These are phyloP conservation scores for Ochromonas danica DNA, from an alignment of 108 stramenopile genomes.

Conservation along the genomic window DNA sequence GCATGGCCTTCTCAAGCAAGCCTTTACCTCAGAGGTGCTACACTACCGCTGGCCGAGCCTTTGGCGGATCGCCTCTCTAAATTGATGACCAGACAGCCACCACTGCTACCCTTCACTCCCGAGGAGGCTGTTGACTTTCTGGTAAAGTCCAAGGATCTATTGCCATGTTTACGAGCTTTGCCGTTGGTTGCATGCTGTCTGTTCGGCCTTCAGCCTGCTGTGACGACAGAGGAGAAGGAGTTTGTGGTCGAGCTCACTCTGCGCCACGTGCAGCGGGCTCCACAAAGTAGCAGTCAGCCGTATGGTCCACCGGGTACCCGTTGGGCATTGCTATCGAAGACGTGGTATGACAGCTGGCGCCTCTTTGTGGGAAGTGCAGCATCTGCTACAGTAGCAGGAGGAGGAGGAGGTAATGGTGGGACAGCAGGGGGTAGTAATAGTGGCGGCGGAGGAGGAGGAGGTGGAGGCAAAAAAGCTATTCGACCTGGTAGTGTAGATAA, in stretches of 20 bases:
- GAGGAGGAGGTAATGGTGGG: not conserved
- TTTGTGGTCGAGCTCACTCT: not conserved
- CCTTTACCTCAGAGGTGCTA: too few relatives aligned
- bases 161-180: not conserved
- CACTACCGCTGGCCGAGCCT: too few relatives aligned
- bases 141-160: too few relatives aligned
- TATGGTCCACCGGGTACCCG: not conserved
- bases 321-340: not conserved
- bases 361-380: not conserved
- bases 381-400: not conserved
- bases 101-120: too few relatives aligned
- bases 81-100: too few relatives aligned
- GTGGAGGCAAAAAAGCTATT: too few relatives aligned
- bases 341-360: conserved; percentile 12
- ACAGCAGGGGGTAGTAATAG: not conserved
- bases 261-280: not conserved
- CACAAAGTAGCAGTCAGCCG: not conserved
- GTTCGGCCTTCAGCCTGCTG: not conserved
- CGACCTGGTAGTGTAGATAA: not conserved
- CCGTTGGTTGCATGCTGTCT: not conserved
- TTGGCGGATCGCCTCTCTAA: too few relatives aligned
- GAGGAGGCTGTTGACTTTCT: too few relatives aligned
- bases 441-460: too few relatives aligned
- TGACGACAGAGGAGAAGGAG: conserved; percentile 11
- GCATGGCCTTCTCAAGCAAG: too few relatives aligned